Base-by-base conservation (phyloP, 1,284 basidiomycete species). In the Meripilus lineatus region DNA sequence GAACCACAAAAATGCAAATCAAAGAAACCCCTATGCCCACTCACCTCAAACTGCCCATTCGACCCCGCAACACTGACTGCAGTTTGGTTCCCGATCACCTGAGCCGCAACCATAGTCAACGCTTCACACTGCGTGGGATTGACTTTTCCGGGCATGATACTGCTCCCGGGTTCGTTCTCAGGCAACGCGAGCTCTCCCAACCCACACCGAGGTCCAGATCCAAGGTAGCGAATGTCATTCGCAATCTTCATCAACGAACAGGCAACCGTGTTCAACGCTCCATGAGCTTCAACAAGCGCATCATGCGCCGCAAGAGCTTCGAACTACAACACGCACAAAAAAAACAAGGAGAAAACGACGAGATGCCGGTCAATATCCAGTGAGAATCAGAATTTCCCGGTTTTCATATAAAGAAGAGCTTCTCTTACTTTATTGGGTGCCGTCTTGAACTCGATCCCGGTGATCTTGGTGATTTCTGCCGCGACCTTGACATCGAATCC, bases 41-140 rank as follows among this genome's bases (percentile, higher is more conserved):
- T 26, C 48, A 92, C 88, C 77, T 99, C 96, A 62, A 99, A 99
- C 63, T 99, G 95, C 40, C 96, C 96, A 61, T 85, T 93, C 4
- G 92, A 84, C 45, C 96, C 93, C 33, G 93, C 95, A 50, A 99
- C 74, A 56, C 86, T 90, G 63, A 99, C 93, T 46, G 87, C 72
- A 30, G 92, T 94, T 68, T 99, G 90, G 72, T 99, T 99, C 40
- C 96, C 96, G 69, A 99, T 96, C 7, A 99, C 95, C 67, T 99
- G 96, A 0, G 95, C 93, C 38, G 93, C 92, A 34, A 99, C 93
- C 96, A 99, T 99, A 20, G 96, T 99, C 49, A 96, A 69, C 10
- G 96, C 96, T 72, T 99, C 96, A 58, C 96, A 99, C 67, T 99
- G 96, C 4, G 96, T 99, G 14, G 96, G 96, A 72, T 99, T 99